Evolutionary conservation across 345 rosid species (phyloP).

Genomic region (Aurinia saxatilis): DNA sequence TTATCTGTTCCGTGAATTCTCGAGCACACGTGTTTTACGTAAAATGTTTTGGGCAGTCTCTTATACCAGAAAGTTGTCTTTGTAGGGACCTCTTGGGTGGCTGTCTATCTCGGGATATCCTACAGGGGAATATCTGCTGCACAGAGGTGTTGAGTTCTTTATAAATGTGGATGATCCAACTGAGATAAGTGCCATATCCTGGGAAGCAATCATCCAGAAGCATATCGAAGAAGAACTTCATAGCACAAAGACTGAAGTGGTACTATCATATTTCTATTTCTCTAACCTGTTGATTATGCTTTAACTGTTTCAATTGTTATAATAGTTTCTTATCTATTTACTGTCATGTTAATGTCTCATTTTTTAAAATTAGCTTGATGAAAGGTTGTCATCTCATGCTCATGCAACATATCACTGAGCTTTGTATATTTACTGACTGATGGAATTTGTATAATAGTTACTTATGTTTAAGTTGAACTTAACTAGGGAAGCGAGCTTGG

Average conservation of each 20-base stretch:
- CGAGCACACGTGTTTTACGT: constrained; percentile 10
- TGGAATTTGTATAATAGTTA: background rate
- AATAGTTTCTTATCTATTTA: background rate
- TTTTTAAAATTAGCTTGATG: background rate
- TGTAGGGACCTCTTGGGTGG: constrained; percentile 96
- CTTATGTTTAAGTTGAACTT: constrained; percentile 13
- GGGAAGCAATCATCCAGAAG: constrained; percentile 92
- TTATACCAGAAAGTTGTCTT: constrained; percentile 19
- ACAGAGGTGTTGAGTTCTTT: constrained; percentile 62
- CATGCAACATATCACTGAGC: constrained; percentile 6
- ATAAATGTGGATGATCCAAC: constrained; percentile 53
- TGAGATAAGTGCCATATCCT: constrained; percentile 67
- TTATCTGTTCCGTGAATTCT: background rate
- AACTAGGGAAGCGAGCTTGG: constrained; percentile 79
- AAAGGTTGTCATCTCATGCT: constrained; percentile 13
- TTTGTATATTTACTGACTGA: background rate
- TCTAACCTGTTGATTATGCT: constrained; percentile 15
- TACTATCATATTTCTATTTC: background rate
- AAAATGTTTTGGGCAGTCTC: background rate
- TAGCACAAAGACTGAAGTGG: constrained; percentile 66
- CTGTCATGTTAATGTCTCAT: background rate
- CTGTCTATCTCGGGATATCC: constrained; percentile 73
- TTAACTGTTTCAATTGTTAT: constrained; percentile 10
- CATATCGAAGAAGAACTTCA: constrained; percentile 86
- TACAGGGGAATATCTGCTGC: constrained; percentile 53